Evolutionary conservation across 352 stramenopile genomes (phyloP).

Genomic region (Pythium rishiriense): DNA sequence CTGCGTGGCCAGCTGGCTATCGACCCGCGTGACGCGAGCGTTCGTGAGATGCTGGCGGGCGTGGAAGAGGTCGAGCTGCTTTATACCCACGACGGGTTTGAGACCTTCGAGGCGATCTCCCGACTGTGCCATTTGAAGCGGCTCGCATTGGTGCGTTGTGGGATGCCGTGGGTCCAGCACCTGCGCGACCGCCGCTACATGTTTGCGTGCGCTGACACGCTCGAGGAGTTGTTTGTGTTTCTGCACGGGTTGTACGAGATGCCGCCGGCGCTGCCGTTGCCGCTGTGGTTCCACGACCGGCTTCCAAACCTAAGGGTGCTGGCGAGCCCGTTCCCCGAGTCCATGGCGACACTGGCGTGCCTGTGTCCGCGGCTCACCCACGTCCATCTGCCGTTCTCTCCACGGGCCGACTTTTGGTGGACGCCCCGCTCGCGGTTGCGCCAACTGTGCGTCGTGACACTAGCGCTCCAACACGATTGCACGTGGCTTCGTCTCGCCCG

Average conservation of each 20-base stretch:
- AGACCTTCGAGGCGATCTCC: background rate
- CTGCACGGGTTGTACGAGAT: background rate
- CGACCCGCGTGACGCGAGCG: background rate
- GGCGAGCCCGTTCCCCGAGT: background rate
- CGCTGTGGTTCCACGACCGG: background rate
- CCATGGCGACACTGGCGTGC: background rate
- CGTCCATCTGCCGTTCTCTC: background rate
- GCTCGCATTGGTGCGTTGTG: background rate
- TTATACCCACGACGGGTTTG: background rate
- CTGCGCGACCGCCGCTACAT: background rate
- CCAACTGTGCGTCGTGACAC: background rate
- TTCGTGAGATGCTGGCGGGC: background rate
- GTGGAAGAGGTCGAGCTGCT: background rate
- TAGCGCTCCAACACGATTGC: background rate
- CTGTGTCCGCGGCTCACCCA: background rate
- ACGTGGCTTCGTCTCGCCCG: background rate
- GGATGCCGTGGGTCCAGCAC: background rate
- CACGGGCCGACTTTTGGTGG: no score
- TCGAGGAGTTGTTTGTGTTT: background rate
- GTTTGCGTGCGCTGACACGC: background rate
- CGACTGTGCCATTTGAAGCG: background rate
- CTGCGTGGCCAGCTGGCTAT: background rate
- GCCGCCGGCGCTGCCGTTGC: background rate
- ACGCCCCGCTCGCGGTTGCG: no score
- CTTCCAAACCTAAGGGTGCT: background rate